phyloP scores from a whole-genome alignment of 2,329 filamentous ascomycete species.

The Neocatenulostroma microsporum region DNA sequence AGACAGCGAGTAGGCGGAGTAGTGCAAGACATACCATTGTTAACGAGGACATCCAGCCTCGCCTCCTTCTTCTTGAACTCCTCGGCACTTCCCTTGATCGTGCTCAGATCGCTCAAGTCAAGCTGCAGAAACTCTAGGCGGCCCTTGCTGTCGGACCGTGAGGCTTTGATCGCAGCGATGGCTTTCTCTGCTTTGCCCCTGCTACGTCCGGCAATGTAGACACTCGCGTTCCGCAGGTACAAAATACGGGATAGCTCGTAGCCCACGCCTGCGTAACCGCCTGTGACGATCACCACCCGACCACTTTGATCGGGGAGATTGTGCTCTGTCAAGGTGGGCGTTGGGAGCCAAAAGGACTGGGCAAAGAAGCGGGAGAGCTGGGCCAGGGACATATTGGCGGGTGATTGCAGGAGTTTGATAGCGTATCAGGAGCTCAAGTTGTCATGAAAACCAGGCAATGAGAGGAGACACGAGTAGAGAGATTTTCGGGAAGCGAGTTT shows the following conservation, averaged over 20 bases:
- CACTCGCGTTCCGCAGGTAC: slow-evolving; percentile 45
- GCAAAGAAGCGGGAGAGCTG: slow-evolving; percentile 2
- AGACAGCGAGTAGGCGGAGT: slow-evolving; percentile 37
- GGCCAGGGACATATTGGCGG: no score
- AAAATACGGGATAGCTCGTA: slow-evolving; percentile 46
- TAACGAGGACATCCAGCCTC: slow-evolving; percentile 30
- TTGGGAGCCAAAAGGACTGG: slow-evolving; percentile 21
- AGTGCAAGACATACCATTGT: slow-evolving; percentile 28
- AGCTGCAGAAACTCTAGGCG: slow-evolving; percentile 40
- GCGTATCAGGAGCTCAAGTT: no score
- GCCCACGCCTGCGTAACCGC: slow-evolving; percentile 43
- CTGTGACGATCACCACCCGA: slow-evolving; percentile 47
- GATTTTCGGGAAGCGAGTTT: no score
- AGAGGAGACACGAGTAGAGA: no score
- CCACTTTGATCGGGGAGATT: slow-evolving; percentile 35
- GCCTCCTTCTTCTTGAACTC: slow-evolving; percentile 29
- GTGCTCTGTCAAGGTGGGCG: slow-evolving; percentile 36
- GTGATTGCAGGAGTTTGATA: no score
- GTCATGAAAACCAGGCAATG: no score
- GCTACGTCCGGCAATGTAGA: slow-evolving; percentile 50
- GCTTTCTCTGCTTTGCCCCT: slow-evolving; percentile 38
- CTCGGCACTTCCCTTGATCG: slow-evolving; percentile 28
- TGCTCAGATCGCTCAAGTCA: slow-evolving; percentile 34
- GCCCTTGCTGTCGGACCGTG: slow-evolving; percentile 32
- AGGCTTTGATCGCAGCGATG: slow-evolving; percentile 38